A percentile compares a stretch with the other conserved stretches of the same genome.
phyloP scores from a whole-genome alignment of 2,329 filamentous ascomycete genomes.

The Phaeosphaeria sp. region DNA sequence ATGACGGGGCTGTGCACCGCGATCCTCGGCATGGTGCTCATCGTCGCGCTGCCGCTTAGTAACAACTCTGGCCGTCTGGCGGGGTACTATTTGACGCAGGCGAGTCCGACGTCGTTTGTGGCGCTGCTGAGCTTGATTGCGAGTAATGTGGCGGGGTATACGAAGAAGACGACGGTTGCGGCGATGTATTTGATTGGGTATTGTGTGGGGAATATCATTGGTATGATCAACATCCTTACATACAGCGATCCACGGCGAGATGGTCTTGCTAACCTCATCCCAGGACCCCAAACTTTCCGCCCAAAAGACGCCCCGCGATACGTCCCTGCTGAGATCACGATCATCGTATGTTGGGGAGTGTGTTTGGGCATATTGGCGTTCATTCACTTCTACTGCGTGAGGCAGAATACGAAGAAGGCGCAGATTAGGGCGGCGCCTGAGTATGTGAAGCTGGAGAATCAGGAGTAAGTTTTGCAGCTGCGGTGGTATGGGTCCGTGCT shows the following conservation, averaged over 20 bases:
- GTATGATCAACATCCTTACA: conserved; percentile 14
- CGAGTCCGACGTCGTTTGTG: conserved; percentile 68
- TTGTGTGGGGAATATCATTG: conserved; percentile 50
- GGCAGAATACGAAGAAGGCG: conserved; percentile 67
- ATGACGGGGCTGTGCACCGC: conserved; percentile 59
- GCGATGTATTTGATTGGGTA: conserved; percentile 57
- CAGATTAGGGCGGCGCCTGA: conserved; percentile 58
- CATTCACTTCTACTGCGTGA: conserved; percentile 67
- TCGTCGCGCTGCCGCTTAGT: conserved; percentile 66
- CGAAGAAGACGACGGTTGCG: conserved; percentile 66
- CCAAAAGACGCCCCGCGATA: conserved; percentile 56
- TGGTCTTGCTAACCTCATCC: too few relatives aligned
- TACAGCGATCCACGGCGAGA: too few relatives aligned
- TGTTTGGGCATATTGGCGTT: conserved; percentile 64
- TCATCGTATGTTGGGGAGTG: conserved; percentile 65
- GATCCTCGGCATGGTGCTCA: conserved; percentile 69
- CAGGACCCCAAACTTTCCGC: conserved; percentile 53
- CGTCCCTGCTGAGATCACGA: conserved; percentile 68
- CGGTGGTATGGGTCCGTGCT: not conserved
- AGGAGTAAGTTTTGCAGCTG: conserved; percentile 58
- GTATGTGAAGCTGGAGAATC: conserved; percentile 69
- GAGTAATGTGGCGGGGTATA: conserved; percentile 66
- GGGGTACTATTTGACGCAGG: conserved; percentile 71
- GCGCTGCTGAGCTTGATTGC: conserved; percentile 68
- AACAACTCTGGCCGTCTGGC: conserved; percentile 66